Evolutionary conservation across 306 rosid genomes (phyloP).

Genomic region (Crotalaria pallida): DNA sequence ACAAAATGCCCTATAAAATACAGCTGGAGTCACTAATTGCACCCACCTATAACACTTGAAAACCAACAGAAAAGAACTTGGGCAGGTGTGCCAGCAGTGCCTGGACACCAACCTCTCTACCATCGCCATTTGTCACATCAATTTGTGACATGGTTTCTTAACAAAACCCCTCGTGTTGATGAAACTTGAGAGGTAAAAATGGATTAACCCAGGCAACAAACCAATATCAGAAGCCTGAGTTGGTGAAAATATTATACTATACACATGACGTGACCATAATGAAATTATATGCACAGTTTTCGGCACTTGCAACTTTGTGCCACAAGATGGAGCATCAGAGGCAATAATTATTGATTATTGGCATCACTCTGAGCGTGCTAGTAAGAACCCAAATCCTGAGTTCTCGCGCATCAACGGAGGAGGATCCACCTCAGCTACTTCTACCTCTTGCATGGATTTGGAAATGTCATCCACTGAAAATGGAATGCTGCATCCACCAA

Average conservation of each 20-base stretch:
- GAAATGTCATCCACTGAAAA: slow-evolving; percentile 98
- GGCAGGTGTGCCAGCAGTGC: slow-evolving; percentile 36
- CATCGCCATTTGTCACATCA: slow-evolving; percentile 48
- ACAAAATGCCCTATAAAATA: slow-evolving; percentile 45
- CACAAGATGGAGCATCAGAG: slow-evolving; percentile 21
- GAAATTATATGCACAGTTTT: slow-evolving; percentile 64
- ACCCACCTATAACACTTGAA: slow-evolving; percentile 39
- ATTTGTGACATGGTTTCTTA: slow-evolving; percentile 49
- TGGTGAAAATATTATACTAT: slow-evolving; percentile 50
- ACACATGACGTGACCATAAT: slow-evolving; percentile 45
- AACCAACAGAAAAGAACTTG: slow-evolving; percentile 30
- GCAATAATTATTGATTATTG: slow-evolving; percentile 8
- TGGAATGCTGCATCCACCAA: slow-evolving; percentile 81
- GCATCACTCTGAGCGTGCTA: slow-evolving; percentile 74
- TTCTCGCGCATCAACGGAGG: slow-evolving; percentile 96
- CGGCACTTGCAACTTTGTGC: slow-evolving; percentile 49
- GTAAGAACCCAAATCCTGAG: slow-evolving; percentile 92
- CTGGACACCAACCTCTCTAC: slow-evolving; percentile 44
- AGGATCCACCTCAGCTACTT: slow-evolving; percentile 88
- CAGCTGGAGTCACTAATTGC: slow-evolving; percentile 36
- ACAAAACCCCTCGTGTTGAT: slow-evolving; percentile 63
- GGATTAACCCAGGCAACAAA: slow-evolving; percentile 52
- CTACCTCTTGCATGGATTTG: slow-evolving; percentile 88
- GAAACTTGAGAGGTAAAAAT: slow-evolving; percentile 66
- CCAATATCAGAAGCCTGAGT: slow-evolving; percentile 56